phyloP scores from a whole-genome alignment of 2,329 filamentous ascomycete species.

The Ilyonectria mors-panacis region DNA sequence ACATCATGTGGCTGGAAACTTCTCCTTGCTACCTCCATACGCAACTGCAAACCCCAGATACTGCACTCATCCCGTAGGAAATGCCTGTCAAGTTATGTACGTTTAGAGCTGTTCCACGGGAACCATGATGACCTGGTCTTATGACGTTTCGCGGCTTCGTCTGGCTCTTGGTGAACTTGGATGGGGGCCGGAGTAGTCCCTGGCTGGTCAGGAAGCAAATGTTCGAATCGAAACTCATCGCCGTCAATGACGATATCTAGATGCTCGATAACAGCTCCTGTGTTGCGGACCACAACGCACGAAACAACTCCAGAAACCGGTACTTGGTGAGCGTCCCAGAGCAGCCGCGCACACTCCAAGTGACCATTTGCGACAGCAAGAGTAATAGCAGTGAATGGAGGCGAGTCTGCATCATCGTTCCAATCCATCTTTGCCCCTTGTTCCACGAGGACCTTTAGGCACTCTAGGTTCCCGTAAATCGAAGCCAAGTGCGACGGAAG shows the following conservation, averaged over 20 bases:
- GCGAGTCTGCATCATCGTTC: neutral
- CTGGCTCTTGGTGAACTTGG: too few species aligned
- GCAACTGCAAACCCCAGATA: too few species aligned
- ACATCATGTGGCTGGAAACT: too few species aligned
- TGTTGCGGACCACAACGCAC: neutral
- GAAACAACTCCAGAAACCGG: constrained; percentile 4
- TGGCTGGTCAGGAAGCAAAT: neutral
- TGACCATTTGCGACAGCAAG: constrained; percentile 17
- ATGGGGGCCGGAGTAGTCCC: neutral
- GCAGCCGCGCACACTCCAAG: constrained; percentile 4
- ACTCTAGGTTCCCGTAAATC: constrained; percentile 6
- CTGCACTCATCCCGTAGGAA: too few species aligned
- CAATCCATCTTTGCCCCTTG: neutral
- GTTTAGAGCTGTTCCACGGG: too few species aligned
- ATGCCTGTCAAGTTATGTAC: too few species aligned
- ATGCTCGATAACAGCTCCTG: neutral
- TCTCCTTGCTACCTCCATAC: too few species aligned
- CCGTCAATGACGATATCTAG: neutral
- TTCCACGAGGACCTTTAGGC: neutral
- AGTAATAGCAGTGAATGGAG: neutral
- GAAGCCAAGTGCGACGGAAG: constrained; percentile 7
- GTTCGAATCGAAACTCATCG: neutral
- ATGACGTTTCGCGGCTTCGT: too few species aligned
- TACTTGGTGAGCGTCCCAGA: neutral
- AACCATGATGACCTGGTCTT: too few species aligned